A percentile compares a stretch with the other conserved stretches of the same genome.
These are phyloP conservation scores for Melampsora americana DNA, from an alignment of 1,284 basidiomycete species.

Conservation along the genomic window DNA sequence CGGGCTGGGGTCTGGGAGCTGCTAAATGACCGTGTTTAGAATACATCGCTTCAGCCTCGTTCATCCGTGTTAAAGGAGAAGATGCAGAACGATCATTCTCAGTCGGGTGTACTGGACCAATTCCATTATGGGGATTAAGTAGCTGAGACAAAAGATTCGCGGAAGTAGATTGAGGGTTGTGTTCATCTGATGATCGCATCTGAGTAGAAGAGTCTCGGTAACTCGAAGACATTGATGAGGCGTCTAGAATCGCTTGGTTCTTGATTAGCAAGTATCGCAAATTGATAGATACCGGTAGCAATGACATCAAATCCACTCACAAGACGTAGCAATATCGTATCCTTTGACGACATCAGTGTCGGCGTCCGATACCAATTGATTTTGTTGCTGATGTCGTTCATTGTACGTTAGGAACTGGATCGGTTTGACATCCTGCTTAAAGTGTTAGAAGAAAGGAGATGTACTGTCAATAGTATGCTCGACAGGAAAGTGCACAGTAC, in stretches of 20 bases:
- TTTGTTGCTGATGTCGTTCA: background rate
- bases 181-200: constrained; percentile 12
- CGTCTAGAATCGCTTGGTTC: background rate
- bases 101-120: background rate
- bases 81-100: background rate
- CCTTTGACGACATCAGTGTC: constrained; percentile 36
- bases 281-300: background rate
- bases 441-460: background rate
- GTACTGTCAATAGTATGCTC: no score
- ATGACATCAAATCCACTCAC: constrained; percentile 3
- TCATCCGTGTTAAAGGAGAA: background rate
- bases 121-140: background rate
- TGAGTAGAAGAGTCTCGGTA: constrained; percentile 26
- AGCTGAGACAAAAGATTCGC: constrained; percentile 4
- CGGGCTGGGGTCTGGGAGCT: constrained; percentile 36
- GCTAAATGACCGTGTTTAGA: constrained; percentile 39
- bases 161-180: background rate
- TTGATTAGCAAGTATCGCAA: no score
- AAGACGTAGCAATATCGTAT: constrained; percentile 32
- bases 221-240: constrained; percentile 31
- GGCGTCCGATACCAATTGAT: constrained; percentile 11
- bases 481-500: no score
- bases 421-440: background rate
- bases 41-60: constrained; percentile 13
- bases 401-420: background rate